These are phyloP conservation scores for Pyricularia grisea DNA, from an alignment of 2,329 filamentous ascomycete species.

Conservation along the genomic window DNA sequence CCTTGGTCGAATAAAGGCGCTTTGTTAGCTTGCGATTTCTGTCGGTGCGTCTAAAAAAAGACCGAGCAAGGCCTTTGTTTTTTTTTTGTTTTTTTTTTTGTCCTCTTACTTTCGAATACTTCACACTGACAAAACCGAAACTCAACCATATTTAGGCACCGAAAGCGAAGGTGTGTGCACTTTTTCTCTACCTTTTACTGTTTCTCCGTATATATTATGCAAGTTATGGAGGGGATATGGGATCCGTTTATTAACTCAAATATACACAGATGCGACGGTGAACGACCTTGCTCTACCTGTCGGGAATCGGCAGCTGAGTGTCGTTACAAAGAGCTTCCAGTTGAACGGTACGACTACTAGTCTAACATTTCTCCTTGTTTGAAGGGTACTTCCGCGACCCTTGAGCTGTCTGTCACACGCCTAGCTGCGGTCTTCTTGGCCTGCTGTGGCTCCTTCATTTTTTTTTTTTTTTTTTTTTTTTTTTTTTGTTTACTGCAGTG, in stretches of 20 bases:
- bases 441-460: neutral
- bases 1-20: conserved; percentile 20
- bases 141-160: conserved; percentile 16
- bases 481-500: no score
- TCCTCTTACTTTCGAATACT: no score
- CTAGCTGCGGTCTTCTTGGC: neutral
- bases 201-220: neutral
- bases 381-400: neutral
- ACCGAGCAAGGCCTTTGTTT: neutral
- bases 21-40: conserved; percentile 30
- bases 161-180: conserved; percentile 15
- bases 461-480: no score
- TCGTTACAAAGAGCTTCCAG: conserved; percentile 27
- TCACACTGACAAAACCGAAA: conserved; percentile 7
- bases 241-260: neutral
- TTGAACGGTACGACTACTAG: conserved; percentile 12
- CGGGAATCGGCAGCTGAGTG: conserved; percentile 27
- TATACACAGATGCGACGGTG: conserved; percentile 24
- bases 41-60: conserved; percentile 15
- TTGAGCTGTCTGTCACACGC: neutral
- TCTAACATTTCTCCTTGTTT: neutral
- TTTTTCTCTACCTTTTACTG: neutral
- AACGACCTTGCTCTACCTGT: conserved; percentile 27
- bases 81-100: neutral
- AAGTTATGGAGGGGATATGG: neutral